phyloP scores from a whole-genome alignment of 2,329 filamentous ascomycete species.

The Ceratocystis diversiconidia region DNA sequence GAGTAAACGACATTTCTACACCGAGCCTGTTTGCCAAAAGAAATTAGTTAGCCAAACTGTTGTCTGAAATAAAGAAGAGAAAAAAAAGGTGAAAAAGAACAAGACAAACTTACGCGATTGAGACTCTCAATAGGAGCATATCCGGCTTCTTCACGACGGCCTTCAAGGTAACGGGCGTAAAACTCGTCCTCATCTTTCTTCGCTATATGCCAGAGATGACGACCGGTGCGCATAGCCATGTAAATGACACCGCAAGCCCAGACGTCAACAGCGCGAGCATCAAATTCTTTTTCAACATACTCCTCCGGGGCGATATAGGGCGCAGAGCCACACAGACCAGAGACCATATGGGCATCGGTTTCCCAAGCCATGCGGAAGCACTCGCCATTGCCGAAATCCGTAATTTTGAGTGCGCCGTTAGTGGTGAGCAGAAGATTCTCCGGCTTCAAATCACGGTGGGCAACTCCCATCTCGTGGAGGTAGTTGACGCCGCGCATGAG shows the following conservation, averaged over 20 bases:
- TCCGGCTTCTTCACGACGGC: slow-evolving; percentile 83
- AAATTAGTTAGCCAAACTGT: slow-evolving; percentile 12
- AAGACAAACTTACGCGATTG: slow-evolving; percentile 62
- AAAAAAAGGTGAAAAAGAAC: neutral
- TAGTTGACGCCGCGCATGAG: slow-evolving; percentile 98
- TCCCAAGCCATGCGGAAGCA: slow-evolving; percentile 99
- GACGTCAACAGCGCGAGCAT: slow-evolving; percentile 91
- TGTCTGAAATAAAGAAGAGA: neutral
- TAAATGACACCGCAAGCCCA: slow-evolving; percentile 99
- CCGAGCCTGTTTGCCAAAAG: slow-evolving; percentile 50
- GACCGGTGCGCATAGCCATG: slow-evolving; percentile 96
- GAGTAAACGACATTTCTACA: slow-evolving; percentile 99
- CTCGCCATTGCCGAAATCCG: slow-evolving; percentile 96
- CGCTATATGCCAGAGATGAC: slow-evolving; percentile 92
- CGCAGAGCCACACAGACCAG: slow-evolving; percentile 86
- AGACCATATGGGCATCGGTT: slow-evolving; percentile 95
- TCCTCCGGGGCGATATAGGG: slow-evolving; percentile 97
- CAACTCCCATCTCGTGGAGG: slow-evolving; percentile 98
- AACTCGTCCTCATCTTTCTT: slow-evolving; percentile 97
- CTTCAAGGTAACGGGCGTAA: slow-evolving; percentile 85
- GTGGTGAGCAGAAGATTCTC: slow-evolving; percentile 92
- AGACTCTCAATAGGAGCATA: slow-evolving; percentile 93
- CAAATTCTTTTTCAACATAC: slow-evolving; percentile 89
- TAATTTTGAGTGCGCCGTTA: slow-evolving; percentile 88
- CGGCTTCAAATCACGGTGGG: slow-evolving; percentile 90